Evolutionary conservation across 2,329 filamentous ascomycete species (phyloP).

Genomic region (Thielaviopsis ethacetica): DNA sequence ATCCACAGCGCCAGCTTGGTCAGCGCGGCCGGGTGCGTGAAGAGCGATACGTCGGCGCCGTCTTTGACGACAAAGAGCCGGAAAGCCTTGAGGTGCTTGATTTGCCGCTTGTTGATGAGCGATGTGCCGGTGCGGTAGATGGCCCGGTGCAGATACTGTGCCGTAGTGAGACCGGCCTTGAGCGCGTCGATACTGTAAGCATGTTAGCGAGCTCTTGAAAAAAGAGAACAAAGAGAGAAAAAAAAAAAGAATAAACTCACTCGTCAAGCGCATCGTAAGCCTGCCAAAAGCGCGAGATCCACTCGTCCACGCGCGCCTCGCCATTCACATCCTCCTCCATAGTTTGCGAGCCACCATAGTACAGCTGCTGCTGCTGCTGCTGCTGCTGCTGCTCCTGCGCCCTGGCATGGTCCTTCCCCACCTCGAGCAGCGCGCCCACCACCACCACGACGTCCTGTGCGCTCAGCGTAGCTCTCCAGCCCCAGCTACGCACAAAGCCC

Average conservation of each 20-base stretch:
- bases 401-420: slow-evolving; percentile 44
- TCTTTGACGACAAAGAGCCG: slow-evolving; percentile 94
- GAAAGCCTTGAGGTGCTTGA: slow-evolving; percentile 81
- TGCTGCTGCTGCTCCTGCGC: slow-evolving; percentile 12
- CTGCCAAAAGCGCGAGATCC: slow-evolving; percentile 52
- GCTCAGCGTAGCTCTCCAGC: slow-evolving; percentile 86
- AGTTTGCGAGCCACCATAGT: slow-evolving; percentile 7
- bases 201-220: slow-evolving; percentile 23
- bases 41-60: slow-evolving; percentile 77
- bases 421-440: slow-evolving; percentile 80
- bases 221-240: slow-evolving; percentile 7
- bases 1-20: slow-evolving; percentile 93
- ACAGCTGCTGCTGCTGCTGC: slow-evolving; percentile 11
- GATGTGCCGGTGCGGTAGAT: slow-evolving; percentile 88
- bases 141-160: slow-evolving; percentile 77
- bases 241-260: slow-evolving; percentile 24
- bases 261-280: slow-evolving; percentile 57
- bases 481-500: slow-evolving; percentile 96
- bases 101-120: slow-evolving; percentile 83
- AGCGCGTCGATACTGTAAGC: slow-evolving; percentile 57
- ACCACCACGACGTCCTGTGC: slow-evolving; percentile 91
- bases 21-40: slow-evolving; percentile 80
- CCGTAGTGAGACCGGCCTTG: slow-evolving; percentile 60
- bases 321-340: slow-evolving; percentile 29
- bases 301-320: slow-evolving; percentile 43